Evolutionary conservation across 2,329 filamentous ascomycete genomes (phyloP).

Genomic region (Scopulariopsis brevicaulis): DNA sequence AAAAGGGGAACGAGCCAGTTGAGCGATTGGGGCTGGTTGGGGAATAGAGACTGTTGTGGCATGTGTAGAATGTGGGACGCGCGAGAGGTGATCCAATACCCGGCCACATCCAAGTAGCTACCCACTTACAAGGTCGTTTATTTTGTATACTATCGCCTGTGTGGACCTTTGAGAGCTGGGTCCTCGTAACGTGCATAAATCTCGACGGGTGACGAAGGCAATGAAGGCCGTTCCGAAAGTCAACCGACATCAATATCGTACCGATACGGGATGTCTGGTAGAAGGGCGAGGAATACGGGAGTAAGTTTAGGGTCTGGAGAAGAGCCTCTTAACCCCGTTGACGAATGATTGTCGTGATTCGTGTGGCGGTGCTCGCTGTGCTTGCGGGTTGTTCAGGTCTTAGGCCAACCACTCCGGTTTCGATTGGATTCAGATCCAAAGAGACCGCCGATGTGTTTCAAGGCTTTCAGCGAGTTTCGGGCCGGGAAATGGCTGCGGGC

Average conservation of each 20-base stretch:
- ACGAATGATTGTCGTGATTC: not conserved
- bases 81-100: not conserved
- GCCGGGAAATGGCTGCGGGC: not conserved
- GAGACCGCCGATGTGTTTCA: not conserved
- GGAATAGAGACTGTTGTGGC: not conserved
- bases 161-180: constrained; percentile 40
- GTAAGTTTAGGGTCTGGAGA: constrained; percentile 5
- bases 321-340: not conserved
- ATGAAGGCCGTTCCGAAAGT: constrained; percentile 41
- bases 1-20: not conserved
- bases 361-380: not conserved
- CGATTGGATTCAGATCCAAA: not conserved
- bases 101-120: not conserved
- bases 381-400: not conserved
- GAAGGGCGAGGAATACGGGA: constrained; percentile 4
- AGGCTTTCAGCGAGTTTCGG: not conserved
- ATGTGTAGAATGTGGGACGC: not conserved
- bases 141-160: constrained; percentile 45
- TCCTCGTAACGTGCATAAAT: constrained; percentile 46
- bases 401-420: not conserved
- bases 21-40: not conserved
- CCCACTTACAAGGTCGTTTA: constrained; percentile 19
- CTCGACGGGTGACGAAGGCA: constrained; percentile 44
- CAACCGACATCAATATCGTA: constrained; percentile 45
- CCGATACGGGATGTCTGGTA: constrained; percentile 9